Evolutionary conservation across 495 filamentous ascomycete species (phyloP).

Genomic region (Hypoxylon crocopeplum): DNA sequence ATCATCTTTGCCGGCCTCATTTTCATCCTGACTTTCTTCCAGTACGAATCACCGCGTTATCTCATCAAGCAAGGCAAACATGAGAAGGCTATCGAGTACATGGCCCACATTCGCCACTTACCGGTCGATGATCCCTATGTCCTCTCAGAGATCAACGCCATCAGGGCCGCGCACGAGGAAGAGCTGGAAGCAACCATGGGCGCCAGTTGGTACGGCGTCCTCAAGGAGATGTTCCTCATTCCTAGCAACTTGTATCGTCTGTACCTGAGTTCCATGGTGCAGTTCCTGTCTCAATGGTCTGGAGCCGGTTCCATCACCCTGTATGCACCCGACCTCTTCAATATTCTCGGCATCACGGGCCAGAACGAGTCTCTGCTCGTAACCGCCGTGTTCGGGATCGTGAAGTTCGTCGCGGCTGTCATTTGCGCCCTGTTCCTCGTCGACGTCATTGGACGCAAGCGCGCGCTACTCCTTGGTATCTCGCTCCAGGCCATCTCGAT

Average conservation of each 20-base stretch:
- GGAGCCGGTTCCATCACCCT: slow-evolving; percentile 72
- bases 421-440: slow-evolving; percentile 75
- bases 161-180: slow-evolving; percentile 54
- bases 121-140: slow-evolving; percentile 58
- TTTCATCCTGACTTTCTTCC: slow-evolving; percentile 67
- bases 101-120: slow-evolving; percentile 59
- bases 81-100: slow-evolving; percentile 51
- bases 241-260: slow-evolving; percentile 69
- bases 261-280: slow-evolving; percentile 63
- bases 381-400: slow-evolving; percentile 73
- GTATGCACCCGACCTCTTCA: slow-evolving; percentile 72
- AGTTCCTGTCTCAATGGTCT: slow-evolving; percentile 73
- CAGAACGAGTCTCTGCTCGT: slow-evolving; percentile 68
- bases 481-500: slow-evolving; percentile 67
- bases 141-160: slow-evolving; percentile 55
- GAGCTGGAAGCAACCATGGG: slow-evolving; percentile 67
- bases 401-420: slow-evolving; percentile 70
- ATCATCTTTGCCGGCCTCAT: slow-evolving; percentile 76
- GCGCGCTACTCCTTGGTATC: slow-evolving; percentile 70
- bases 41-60: slow-evolving; percentile 67
- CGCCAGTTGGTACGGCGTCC: slow-evolving; percentile 57
- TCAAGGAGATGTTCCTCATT: slow-evolving; percentile 67
- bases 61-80: slow-evolving; percentile 59
- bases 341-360: slow-evolving; percentile 66
- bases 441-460: slow-evolving; percentile 75